Evolutionary conservation across 1,284 basidiomycete genomes (phyloP), one percentile per base, ranked within the genome.

Genomic region (Boletellus dicymbophilus): DNA sequence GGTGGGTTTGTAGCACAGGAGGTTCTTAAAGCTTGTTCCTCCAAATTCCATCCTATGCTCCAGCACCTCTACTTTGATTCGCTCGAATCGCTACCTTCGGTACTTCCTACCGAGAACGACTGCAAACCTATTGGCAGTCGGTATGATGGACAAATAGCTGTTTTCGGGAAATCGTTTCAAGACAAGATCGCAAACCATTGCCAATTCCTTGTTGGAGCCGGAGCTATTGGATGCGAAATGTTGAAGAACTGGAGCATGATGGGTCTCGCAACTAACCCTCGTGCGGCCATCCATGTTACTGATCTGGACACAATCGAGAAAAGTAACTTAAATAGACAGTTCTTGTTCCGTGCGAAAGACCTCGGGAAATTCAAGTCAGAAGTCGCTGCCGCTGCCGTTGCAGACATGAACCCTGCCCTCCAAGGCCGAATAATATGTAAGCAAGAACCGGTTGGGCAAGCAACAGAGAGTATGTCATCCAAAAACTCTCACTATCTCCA

Each of bases 211-310:
- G 97, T 99, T 46, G 97, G 97, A 9, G 89, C 96, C 21, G 97
- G 97, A 52, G 97, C 97, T 39, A 99, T 99, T 68, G 97, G 97
- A 22, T 99, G 98, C 67, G 97, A 99, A 74, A 99, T 99, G 97
- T 76, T 99, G 65, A 99, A 99, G 80, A 99, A 99, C 73, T 99
- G 97, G 97, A 90, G 92, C 62, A 95, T 99, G 94, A 98, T 99
- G 84, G 97, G 97, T 58, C 77, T 99, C 41, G 96, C 84, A 13
- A 82, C 88, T 36, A 93, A 92, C 4, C 77, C 84, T 15, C 76
- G 87, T 46, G 97, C 94, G 21, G 74, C 82, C 48, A 94, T 99
- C 54, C 87, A 95, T 64, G 94, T 99, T 46, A 99, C 97, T 15
- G 97, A 99, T 70, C 75, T 99, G 65, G 97, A 99, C 72, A 98